Base-by-base conservation (phyloP, 2,329 filamentous ascomycete genomes). In the Tolypocladium guangdongense region DNA sequence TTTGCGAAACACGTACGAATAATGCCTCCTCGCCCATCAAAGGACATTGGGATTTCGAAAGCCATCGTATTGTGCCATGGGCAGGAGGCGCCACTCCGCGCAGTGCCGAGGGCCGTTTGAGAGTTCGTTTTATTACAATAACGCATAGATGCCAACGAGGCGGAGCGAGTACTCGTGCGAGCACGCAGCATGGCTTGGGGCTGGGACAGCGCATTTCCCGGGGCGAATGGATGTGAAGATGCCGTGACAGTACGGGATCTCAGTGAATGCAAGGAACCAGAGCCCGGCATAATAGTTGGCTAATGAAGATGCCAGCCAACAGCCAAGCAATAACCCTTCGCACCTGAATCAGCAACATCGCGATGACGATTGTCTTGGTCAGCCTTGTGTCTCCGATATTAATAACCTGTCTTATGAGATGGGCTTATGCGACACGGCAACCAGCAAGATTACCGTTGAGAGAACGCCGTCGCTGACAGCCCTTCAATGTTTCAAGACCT, bases 401-500 rank as follows among this genome's bases (percentile, higher is more conserved):
- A 43, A 27, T 27, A 24, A 18, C 20, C 22, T 43, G 6, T 27
- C 39, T 27, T 43, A 14, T 8, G 27, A 46, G 27, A 46, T 32
- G 18, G 43, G 27, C 27, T 46, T 32, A 32, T 32, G 43, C 27
- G 43, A 12, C 27, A 46, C 8, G 8, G 18, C 27, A 7, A 46
- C n/a, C n/a, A n/a, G n/a, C n/a, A n/a, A n/a, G n/a, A n/a, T n/a
- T n/a, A n/a, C n/a, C n/a, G n/a, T n/a, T n/a, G n/a, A n/a, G n/a
- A n/a, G n/a, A n/a, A 24, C 38, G n/a, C 38, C 45, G 20, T 32
- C 45, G 49, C 27, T 30, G 43, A 47, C 14, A 32, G 10, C 54
- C 52, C 53, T 51, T 45, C 39, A 46, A 50, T 55, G 57, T 58
- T 59, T 59, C 57, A 56, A 52, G 50, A 22, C 54, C 49, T 54